Conservation (phyloP, 1,284 basidiomycete species). For the Irpex lacteus region DNA sequence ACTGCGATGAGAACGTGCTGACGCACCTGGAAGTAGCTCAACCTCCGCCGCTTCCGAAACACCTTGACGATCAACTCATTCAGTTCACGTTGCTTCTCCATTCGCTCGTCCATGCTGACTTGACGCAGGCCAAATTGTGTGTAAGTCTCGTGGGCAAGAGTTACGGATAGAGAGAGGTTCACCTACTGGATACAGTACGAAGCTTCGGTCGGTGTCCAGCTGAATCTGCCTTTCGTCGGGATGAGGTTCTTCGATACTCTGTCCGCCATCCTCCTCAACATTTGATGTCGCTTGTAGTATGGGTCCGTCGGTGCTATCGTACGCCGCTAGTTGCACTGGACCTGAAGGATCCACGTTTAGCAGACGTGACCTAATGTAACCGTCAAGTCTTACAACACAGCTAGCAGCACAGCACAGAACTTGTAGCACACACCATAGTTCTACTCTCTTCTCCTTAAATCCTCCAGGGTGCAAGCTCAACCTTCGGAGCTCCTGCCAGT, state of each 20-base stretch:
- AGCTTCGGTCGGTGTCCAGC: conserved; percentile 86
- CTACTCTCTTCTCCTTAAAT: conserved; percentile 54
- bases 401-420: background rate
- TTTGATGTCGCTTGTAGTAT: background rate
- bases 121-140: background rate
- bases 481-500: conserved; percentile 49
- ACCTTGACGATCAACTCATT: conserved; percentile 74
- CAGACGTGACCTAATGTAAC: conserved; percentile 20
- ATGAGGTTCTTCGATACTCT: conserved; percentile 39
- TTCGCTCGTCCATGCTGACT: conserved; percentile 29
- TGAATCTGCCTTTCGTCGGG: conserved; percentile 81
- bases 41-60: conserved; percentile 67
- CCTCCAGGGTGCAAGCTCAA: conserved; percentile 58
- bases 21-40: conserved; percentile 84
- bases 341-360: conserved; percentile 13
- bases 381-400: conserved; percentile 11
- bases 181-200: conserved; percentile 87
- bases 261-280: conserved; percentile 5
- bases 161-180: conserved; percentile 33
- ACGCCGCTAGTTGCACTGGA: no score
- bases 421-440: conserved; percentile 50
- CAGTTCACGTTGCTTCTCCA: conserved; percentile 62
- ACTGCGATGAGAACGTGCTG: background rate
- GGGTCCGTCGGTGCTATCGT: no score
- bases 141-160: conserved; percentile 2